Percentiles rank a stretch among this genome's conserved stretches.
Conservation (phyloP, 306 rosid species). For the Rosa chinensis region DNA sequence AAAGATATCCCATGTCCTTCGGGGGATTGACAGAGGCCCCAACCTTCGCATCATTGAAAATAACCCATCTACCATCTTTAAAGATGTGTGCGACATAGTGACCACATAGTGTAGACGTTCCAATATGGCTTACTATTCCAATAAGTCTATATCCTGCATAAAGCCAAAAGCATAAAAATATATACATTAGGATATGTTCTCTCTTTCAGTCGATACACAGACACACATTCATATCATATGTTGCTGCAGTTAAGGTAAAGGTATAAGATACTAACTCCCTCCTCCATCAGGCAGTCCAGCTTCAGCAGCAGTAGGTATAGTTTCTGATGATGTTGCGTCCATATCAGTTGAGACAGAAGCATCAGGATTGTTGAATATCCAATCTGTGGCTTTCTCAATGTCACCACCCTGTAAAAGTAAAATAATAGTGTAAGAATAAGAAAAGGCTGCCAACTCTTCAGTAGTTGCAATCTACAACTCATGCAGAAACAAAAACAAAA, state of each 20-base stretch:
- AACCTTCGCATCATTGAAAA: constrained; percentile 86
- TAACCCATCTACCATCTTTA: constrained; percentile 93
- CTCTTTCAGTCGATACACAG: neutral
- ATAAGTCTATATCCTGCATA: constrained; percentile 70
- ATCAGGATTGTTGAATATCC: constrained; percentile 90
- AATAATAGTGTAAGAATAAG: neutral
- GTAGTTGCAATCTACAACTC: neutral
- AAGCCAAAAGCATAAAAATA: constrained; percentile 8
- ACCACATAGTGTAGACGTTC: constrained; percentile 91
- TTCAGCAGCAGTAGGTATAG: constrained; percentile 35
- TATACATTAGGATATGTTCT: neutral
- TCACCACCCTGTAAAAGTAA: constrained; percentile 64
- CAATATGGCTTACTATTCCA: constrained; percentile 93
- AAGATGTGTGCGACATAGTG: constrained; percentile 92
- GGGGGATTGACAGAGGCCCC: constrained; percentile 93
- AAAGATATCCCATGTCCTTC: constrained; percentile 95
- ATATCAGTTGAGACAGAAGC: constrained; percentile 56
- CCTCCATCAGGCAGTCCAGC: constrained; percentile 80
- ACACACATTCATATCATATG: neutral
- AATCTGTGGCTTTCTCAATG: constrained; percentile 97
- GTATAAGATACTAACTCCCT: constrained; percentile 70
- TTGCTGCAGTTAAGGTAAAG: neutral
- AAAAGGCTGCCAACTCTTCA: neutral
- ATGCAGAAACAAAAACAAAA: neutral
- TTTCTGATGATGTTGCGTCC: constrained; percentile 64